phyloP scores from a whole-genome alignment of 371 early-diverging fungal species.

The Nematocida ausubeli region DNA sequence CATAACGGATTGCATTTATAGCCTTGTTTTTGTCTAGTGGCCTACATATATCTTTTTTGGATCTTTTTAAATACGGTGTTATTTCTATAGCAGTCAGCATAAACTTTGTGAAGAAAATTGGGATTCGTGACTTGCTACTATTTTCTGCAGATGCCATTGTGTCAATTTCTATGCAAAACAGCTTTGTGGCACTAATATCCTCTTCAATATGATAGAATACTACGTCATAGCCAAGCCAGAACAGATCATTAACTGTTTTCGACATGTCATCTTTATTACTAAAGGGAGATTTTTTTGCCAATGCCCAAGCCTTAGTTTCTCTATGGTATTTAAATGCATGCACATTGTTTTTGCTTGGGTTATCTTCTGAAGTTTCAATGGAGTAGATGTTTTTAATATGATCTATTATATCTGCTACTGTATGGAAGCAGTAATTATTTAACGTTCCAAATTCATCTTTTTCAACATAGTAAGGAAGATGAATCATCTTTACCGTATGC shows the following conservation, averaged over 20 bases:
- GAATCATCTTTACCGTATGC: neutral
- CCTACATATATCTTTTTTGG: too few relatives aligned
- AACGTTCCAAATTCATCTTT: neutral
- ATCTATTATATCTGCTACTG: neutral
- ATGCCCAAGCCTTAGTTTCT: neutral
- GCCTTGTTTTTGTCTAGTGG: too few relatives aligned
- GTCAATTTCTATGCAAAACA: neutral
- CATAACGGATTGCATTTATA: too few relatives aligned
- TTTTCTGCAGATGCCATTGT: neutral
- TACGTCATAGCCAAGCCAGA: neutral
- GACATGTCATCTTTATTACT: neutral
- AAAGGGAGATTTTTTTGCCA: neutral
- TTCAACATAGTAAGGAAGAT: neutral
- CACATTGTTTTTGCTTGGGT: neutral
- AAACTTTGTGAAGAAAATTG: neutral
- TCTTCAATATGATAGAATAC: neutral
- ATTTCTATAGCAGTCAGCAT: neutral
- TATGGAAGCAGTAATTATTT: neutral
- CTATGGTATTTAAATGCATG: neutral
- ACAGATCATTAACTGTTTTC: neutral
- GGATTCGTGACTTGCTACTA: neutral
- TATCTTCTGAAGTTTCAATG: neutral
- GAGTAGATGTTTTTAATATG: neutral
- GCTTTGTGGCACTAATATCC: neutral
- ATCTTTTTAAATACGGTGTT: too few relatives aligned